Conservation (phyloP, 768 basidiomycete species). For the Lyophyllum shimeji region DNA sequence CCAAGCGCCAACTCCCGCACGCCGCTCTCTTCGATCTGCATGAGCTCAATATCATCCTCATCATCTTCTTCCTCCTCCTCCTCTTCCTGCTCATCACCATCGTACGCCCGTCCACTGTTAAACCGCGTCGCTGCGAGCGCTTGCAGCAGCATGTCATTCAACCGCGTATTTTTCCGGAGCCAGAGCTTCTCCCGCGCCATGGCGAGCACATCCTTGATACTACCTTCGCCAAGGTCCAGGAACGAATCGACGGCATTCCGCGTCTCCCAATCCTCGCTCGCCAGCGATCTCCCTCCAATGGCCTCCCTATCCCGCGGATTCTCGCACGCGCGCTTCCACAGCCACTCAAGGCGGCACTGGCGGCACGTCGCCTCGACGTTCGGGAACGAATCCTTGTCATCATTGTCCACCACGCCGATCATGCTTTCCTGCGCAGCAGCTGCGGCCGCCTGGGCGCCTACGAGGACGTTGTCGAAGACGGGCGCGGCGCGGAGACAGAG, state of each 20-base stretch:
- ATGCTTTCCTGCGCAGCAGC: conserved; percentile 22
- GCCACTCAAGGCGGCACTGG: conserved; percentile 61
- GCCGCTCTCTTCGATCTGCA: conserved; percentile 40
- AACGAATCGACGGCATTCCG: conserved; percentile 69
- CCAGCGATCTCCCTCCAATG: conserved; percentile 44
- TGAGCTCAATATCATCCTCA: conserved; percentile 42
- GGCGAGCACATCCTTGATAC: conserved; percentile 56
- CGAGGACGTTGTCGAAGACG: conserved; percentile 29
- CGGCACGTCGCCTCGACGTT: conserved; percentile 67
- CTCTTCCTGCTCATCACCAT: conserved; percentile 19
- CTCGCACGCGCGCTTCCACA: conserved; percentile 57
- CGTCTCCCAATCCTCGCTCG: conserved; percentile 61
- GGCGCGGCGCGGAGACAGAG: conserved; percentile 68
- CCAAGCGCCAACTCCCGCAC: conserved; percentile 58
- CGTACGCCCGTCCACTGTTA: conserved; percentile 22
- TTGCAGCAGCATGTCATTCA: conserved; percentile 65
- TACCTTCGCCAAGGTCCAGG: conserved; percentile 72
- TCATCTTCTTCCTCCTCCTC: conserved; percentile 44
- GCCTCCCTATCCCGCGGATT: conserved; percentile 54
- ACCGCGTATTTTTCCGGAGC: conserved; percentile 63
- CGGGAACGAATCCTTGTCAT: conserved; percentile 70
- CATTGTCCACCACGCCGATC: conserved; percentile 63
- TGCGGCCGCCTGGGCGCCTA: conserved; percentile 14
- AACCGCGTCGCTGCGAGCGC: conserved; percentile 61
- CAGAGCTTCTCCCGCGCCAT: conserved; percentile 72